phyloP scores from a whole-genome alignment of 1,284 basidiomycete species.

The Ustilago shanxiensis region DNA sequence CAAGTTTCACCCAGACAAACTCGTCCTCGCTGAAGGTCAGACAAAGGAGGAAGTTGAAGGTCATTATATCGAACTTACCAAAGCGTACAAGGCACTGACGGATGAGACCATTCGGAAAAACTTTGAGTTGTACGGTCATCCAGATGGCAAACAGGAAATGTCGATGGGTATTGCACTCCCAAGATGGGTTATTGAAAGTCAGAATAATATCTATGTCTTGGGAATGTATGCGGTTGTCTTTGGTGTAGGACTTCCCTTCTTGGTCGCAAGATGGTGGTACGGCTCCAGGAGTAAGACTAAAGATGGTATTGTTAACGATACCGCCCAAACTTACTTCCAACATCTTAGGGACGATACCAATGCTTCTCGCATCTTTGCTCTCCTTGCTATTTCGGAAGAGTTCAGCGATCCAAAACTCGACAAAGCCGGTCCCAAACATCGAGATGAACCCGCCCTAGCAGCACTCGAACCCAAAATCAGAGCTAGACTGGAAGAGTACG shows the following conservation, averaged over 20 bases:
- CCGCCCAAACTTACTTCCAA: conserved; percentile 92
- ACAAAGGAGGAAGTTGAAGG: conserved; percentile 90
- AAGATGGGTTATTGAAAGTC: conserved; percentile 90
- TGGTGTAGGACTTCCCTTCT: conserved; percentile 84
- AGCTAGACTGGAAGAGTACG: conserved; percentile 24
- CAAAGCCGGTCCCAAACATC: conserved; percentile 49
- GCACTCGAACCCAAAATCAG: conserved; percentile 74
- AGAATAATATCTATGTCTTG: conserved; percentile 92
- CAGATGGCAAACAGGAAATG: conserved; percentile 94
- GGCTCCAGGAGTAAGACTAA: conserved; percentile 90
- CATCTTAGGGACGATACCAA: conserved; percentile 83
- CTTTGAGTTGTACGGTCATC: conserved; percentile 90
- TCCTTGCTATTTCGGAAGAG: conserved; percentile 81
- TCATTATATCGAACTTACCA: conserved; percentile 92
- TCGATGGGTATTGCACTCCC: conserved; percentile 97
- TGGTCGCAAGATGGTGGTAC: conserved; percentile 96
- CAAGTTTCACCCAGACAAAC: conserved; percentile 89
- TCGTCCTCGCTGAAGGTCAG: conserved; percentile 82
- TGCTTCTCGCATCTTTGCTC: conserved; percentile 80
- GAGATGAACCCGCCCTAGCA: conserved; percentile 53
- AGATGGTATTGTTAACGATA: conserved; percentile 86
- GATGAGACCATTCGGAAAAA: conserved; percentile 94
- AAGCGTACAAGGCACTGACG: conserved; percentile 97
- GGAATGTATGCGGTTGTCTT: conserved; percentile 88
- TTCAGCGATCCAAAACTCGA: conserved; percentile 75